These are phyloP conservation scores for Groenewaldozyma salmanticensis DNA, from an alignment of 805 yeast species.

Conservation along the genomic window DNA sequence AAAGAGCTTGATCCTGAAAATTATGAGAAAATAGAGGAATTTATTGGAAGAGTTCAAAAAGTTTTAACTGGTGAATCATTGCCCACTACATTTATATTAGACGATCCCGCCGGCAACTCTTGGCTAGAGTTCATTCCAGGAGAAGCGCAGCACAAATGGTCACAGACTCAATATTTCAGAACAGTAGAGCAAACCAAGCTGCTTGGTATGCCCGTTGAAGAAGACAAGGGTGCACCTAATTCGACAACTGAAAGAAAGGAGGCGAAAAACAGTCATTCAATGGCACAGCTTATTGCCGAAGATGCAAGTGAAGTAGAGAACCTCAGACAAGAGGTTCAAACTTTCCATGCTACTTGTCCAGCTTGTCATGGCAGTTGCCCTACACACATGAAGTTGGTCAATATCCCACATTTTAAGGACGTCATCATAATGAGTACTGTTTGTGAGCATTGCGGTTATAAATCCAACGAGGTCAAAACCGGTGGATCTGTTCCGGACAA, in stretches of 20 bases:
- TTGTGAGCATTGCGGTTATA: conserved; percentile 89
- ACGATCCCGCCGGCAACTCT: conserved; percentile 96
- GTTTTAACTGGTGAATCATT: conserved; percentile 57
- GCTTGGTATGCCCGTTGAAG: conserved; percentile 68
- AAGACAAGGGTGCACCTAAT: conserved; percentile 28
- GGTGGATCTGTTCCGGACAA: conserved; percentile 91
- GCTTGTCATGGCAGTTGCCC: conserved; percentile 73
- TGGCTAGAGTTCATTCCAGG: conserved; percentile 89
- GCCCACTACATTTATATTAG: conserved; percentile 70
- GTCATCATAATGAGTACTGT: conserved; percentile 93
- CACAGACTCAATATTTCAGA: conserved; percentile 70
- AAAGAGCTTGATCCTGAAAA: conserved; percentile 63
- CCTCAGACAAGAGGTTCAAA: conserved; percentile 81
- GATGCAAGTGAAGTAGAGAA: conserved; percentile 79
- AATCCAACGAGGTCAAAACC: conserved; percentile 94
- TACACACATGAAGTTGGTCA: conserved; percentile 93
- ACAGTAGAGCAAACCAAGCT: conserved; percentile 80
- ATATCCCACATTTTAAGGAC: conserved; percentile 96
- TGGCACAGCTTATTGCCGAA: conserved; percentile 17
- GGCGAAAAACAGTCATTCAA: conserved; percentile 31
- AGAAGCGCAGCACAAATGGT: conserved; percentile 85
- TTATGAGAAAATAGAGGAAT: conserved; percentile 60
- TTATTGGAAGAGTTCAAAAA: conserved; percentile 50
- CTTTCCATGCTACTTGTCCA: conserved; percentile 87
- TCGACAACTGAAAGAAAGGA: conserved; percentile 33